phyloP scores from a whole-genome alignment of 257 asterid species.

The Coffea eugenioides region DNA sequence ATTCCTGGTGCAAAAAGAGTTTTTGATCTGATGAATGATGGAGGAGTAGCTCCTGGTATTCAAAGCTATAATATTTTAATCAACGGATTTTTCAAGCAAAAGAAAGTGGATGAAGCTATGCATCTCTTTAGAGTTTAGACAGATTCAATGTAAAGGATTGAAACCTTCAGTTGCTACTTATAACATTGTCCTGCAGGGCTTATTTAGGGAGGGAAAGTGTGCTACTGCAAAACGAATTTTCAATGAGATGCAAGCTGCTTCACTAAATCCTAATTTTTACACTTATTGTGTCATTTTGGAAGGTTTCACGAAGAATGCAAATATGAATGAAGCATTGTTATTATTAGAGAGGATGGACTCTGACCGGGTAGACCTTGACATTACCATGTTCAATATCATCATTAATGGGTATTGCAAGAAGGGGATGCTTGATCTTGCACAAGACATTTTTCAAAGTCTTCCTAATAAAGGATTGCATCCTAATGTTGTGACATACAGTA shows the following conservation, averaged over 20 bases:
- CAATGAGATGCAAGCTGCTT: not conserved
- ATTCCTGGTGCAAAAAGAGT: not conserved
- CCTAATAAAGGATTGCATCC: not conserved
- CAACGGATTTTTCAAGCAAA: constrained; percentile 10
- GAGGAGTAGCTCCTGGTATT: not conserved
- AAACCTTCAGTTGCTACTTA: not conserved
- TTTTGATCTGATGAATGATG: not conserved
- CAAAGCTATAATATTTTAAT: not conserved
- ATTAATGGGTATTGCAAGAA: constrained; percentile 12
- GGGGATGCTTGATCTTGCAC: not conserved
- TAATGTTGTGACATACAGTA: no score
- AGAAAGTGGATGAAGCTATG: not conserved
- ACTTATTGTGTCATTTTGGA: constrained; percentile 23
- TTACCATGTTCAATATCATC: constrained; percentile 5
- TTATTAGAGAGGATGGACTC: not conserved
- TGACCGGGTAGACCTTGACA: not conserved
- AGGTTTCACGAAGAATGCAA: constrained; percentile 22
- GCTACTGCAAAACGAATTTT: not conserved
- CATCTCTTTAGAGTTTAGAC: constrained; percentile 5
- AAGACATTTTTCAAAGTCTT: not conserved
- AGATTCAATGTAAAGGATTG: not conserved
- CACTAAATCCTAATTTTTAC: not conserved
- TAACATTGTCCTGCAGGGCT: not conserved
- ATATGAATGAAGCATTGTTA: constrained; percentile 18
- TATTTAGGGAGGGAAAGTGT: constrained; percentile 6